These are phyloP conservation scores for Trichophyton verrucosum DNA, from an alignment of 2,329 filamentous ascomycete genomes.

Conservation along the genomic window DNA sequence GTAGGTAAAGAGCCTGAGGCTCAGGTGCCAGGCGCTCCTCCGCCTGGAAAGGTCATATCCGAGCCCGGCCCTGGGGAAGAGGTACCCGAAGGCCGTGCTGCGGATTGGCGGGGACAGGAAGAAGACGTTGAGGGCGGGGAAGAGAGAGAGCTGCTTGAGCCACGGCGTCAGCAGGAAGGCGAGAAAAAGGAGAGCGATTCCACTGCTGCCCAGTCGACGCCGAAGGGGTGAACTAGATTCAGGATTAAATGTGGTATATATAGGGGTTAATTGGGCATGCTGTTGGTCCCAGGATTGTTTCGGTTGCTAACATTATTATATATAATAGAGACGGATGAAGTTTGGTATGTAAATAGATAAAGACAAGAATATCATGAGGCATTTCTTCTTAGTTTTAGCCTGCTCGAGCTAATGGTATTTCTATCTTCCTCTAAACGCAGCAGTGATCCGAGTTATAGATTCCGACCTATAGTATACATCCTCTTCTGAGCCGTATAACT, in stretches of 20 bases:
- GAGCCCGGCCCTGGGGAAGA: conserved; percentile 56
- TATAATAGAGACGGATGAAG: neutral
- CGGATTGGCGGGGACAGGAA: conserved; percentile 59
- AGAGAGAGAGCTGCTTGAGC: neutral
- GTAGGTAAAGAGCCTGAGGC: conserved; percentile 7
- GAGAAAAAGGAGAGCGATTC: neutral
- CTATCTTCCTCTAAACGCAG: neutral
- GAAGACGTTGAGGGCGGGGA: neutral
- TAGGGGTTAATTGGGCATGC: neutral
- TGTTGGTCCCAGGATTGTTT: neutral
- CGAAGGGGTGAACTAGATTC: neutral
- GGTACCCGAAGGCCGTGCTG: conserved; percentile 55
- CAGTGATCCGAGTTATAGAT: neutral
- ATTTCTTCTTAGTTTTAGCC: neutral
- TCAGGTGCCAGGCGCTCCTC: conserved; percentile 14
- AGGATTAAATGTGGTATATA: neutral
- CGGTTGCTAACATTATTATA: neutral
- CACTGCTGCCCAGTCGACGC: neutral
- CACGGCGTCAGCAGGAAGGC: neutral
- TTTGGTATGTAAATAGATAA: neutral
- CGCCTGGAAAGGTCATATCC: conserved; percentile 38
- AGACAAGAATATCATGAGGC: neutral
- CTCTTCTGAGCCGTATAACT: conserved; percentile 4
- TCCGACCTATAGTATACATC: neutral
- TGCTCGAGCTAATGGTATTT: neutral